These are phyloP conservation scores for Vickermania spadyakhi DNA, from an alignment of 208 protist species.

Conservation along the genomic window DNA sequence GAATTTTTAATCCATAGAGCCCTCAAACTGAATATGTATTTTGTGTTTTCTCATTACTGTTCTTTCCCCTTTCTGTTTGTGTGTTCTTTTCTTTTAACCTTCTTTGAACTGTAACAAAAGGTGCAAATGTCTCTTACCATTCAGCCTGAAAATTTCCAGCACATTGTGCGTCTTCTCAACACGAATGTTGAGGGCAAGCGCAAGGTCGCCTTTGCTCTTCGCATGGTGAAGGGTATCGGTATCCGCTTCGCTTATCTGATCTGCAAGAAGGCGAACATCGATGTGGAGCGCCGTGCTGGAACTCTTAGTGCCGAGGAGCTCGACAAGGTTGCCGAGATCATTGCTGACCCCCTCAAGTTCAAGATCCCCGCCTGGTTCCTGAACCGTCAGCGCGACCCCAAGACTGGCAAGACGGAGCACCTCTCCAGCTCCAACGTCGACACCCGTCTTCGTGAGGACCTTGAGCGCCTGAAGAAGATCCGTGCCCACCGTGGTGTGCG, in stretches of 20 bases:
- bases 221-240: constrained; percentile 99
- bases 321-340: constrained; percentile 96
- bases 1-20: too few species aligned
- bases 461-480: constrained; percentile 99
- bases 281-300: constrained; percentile 93
- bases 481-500: constrained; percentile 97
- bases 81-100: too few species aligned
- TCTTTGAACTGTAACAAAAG: too few species aligned
- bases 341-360: constrained; percentile 97
- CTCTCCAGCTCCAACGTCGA: constrained; percentile 95
- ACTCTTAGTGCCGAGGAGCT: constrained; percentile 93
- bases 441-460: constrained; percentile 98
- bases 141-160: constrained; percentile 94
- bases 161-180: constrained; percentile 99
- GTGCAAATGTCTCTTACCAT: constrained; percentile 52
- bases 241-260: constrained; percentile 98
- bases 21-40: too few species aligned
- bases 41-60: too few species aligned
- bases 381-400: constrained; percentile 98
- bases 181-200: constrained; percentile 98
- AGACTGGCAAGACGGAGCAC: constrained; percentile 97
- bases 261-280: constrained; percentile 99
- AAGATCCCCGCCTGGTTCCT: constrained; percentile 99
- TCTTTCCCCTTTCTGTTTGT: too few species aligned
- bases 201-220: constrained; percentile 98